Conservation (phyloP, 2,329 filamentous ascomycete species). For the Trichoderma polysporum region DNA sequence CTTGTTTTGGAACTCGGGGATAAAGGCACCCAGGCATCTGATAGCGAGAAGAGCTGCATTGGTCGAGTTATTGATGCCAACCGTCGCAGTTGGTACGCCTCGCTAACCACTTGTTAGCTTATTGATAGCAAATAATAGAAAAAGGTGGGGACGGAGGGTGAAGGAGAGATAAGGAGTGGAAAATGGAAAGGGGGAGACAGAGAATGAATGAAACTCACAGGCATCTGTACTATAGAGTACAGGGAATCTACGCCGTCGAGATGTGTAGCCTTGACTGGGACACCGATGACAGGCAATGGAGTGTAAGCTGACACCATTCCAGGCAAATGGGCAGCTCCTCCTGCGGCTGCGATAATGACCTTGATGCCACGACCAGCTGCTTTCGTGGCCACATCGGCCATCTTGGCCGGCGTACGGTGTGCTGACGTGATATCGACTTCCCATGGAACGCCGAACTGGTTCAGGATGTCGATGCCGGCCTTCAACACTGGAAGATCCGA, state of each 20-base stretch:
- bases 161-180: too few species aligned
- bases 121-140: conserved; percentile 29
- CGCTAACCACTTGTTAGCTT: conserved; percentile 28
- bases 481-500: conserved; percentile 70
- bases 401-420: conserved; percentile 69
- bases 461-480: conserved; percentile 64
- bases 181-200: too few species aligned
- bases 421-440: conserved; percentile 76
- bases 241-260: conserved; percentile 71
- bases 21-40: conserved; percentile 61
- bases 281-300: conserved; percentile 71
- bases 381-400: conserved; percentile 64
- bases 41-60: conserved; percentile 74
- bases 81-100: conserved; percentile 71
- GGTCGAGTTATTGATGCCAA: conserved; percentile 77
- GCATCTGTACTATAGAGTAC: conserved; percentile 76
- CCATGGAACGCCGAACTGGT: conserved; percentile 70
- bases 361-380: conserved; percentile 66
- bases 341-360: conserved; percentile 74
- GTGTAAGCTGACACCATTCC: conserved; percentile 75
- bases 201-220: conserved; percentile 52
- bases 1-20: conserved; percentile 54
- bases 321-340: conserved; percentile 70
- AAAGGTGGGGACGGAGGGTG: conserved; percentile 32
- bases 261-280: conserved; percentile 72